Evolutionary conservation across 2,329 filamentous ascomycete species (phyloP), one percentile per base, ranked within the genome.

Genomic region (Aureobasidium sp.): DNA sequence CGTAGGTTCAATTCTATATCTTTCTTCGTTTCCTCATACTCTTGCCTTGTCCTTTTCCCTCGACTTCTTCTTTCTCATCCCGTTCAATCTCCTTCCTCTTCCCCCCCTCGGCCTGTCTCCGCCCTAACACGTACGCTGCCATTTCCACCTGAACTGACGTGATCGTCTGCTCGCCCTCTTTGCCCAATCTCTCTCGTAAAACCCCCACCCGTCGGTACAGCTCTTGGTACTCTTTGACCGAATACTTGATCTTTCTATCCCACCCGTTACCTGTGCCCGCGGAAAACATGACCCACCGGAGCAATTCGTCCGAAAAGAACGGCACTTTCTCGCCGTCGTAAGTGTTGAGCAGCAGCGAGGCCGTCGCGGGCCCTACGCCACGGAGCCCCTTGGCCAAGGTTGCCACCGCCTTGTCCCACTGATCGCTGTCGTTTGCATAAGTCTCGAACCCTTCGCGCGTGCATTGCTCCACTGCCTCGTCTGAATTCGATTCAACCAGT

Each of bases 281-380:
- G 37, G 68, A 66, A 63, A 78, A 79, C 61, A 79, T 79, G 5
- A 85, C 69, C 86, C 86, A 91, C 59, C 83, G 78, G 63, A 83
- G 91, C 3, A 84, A 76, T 68, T 93, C 88, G 63, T 94, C 88
- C 2, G 83, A 86, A 69, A 91, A 91, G 73, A 91, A 91, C 1
- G 86, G 77, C 44, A 83, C 74, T 11, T 70, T 68, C 0, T 72
- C 66, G 0, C 83, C 77, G 56, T 82, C 76, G 58, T 82, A 78
- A 4, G 85, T 79, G 4, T 83, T 79, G 2, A 93, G 75, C 1
- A 91, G 70, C 27, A 93, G 77, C 1, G 85, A 88, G 0, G 86
- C 87, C 0, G 87, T 91, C 6, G 88, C 88, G 1, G 88, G 86
- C 0, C 88, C 88, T 57, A 94, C 80, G 29, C 88, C 88, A 58